phyloP scores from a whole-genome alignment of 768 basidiomycete genomes.

The Exsudoporus frostii region DNA sequence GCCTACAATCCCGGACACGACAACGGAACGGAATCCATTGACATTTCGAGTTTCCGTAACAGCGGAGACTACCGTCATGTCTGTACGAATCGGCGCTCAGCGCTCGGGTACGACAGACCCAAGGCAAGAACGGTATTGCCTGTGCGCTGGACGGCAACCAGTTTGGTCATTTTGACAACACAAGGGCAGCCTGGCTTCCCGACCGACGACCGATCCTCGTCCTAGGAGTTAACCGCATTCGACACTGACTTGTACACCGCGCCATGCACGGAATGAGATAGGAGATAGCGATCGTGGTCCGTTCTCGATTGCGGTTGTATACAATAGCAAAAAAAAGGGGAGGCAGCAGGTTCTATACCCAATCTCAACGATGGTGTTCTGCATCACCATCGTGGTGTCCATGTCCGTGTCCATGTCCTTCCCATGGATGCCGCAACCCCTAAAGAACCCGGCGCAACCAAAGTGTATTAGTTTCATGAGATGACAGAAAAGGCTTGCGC shows the following conservation, averaged over 20 bases:
- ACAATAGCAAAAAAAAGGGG: constrained; percentile 7
- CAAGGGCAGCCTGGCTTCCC: neutral
- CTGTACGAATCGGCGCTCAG: neutral
- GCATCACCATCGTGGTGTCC: constrained; percentile 37
- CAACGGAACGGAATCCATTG: neutral
- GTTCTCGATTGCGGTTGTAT: constrained; percentile 1
- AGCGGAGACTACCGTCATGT: neutral
- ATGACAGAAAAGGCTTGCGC: too few species aligned
- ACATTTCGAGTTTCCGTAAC: neutral
- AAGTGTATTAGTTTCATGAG: neutral
- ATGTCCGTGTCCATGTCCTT: constrained; percentile 54
- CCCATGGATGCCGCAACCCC: constrained; percentile 66
- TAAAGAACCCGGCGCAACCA: constrained; percentile 18
- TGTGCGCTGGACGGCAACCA: neutral
- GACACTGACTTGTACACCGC: neutral
- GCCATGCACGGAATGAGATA: neutral
- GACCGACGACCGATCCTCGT: neutral
- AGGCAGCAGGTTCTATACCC: constrained; percentile 11
- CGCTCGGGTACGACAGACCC: neutral
- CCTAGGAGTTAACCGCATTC: too few species aligned
- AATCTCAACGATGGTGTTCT: constrained; percentile 40
- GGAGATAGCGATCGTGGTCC: neutral
- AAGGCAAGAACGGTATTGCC: neutral
- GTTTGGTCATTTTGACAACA: neutral
- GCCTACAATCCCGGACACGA: neutral